Evolutionary conservation across 2,329 filamentous ascomycete species (phyloP).

Genomic region (Pyrenophora teres): DNA sequence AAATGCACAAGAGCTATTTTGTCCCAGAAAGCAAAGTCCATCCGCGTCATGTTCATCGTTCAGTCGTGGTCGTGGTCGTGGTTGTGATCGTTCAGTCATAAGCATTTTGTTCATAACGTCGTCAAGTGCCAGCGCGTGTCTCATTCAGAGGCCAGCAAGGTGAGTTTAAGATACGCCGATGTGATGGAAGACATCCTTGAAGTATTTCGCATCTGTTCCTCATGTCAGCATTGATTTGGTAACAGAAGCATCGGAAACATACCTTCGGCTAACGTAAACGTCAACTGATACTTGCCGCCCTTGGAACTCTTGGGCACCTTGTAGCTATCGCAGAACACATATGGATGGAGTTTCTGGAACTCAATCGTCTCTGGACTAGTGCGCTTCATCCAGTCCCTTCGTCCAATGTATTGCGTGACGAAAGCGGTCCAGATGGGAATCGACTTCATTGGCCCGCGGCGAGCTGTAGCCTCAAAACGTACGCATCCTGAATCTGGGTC

Average conservation of each 20-base stretch:
- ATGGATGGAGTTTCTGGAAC: conserved; percentile 57
- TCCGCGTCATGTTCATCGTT: conserved; percentile 31
- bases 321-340: conserved; percentile 60
- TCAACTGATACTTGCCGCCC: conserved; percentile 43
- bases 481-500: conserved; percentile 58
- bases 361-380: conserved; percentile 51
- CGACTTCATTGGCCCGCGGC: conserved; percentile 57
- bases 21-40: conserved; percentile 34
- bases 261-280: conserved; percentile 42
- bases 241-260: conserved; percentile 1
- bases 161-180: conserved; percentile 22
- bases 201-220: conserved; percentile 33
- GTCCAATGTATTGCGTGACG: conserved; percentile 50
- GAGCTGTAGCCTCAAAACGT: conserved; percentile 61
- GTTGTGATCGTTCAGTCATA: conserved; percentile 29
- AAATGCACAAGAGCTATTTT: conserved; percentile 35
- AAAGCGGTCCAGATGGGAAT: conserved; percentile 64
- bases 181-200: conserved; percentile 40
- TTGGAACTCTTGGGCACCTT: conserved; percentile 34
- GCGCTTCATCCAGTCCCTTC: conserved; percentile 55
- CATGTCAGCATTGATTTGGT: background rate
- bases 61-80: conserved; percentile 9
- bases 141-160: background rate
- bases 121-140: background rate
- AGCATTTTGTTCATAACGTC: conserved; percentile 18